These are phyloP conservation scores for Calocybe gambosa DNA, from an alignment of 1,284 basidiomycete genomes.

Conservation along the genomic window DNA sequence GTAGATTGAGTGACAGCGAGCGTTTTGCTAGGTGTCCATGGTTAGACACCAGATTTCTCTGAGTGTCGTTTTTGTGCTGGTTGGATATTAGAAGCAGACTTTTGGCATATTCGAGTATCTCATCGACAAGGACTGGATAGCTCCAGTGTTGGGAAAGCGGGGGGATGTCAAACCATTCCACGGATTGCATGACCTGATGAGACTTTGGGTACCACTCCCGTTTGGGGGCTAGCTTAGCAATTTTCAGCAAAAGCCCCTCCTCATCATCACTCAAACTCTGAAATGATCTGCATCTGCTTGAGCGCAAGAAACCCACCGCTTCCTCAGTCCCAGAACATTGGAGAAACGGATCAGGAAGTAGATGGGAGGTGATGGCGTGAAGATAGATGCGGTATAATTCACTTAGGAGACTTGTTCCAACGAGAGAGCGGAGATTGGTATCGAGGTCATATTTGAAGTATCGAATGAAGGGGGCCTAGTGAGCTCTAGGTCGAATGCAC, in stretches of 20 bases:
- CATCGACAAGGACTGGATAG: slow-evolving; percentile 20
- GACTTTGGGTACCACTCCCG: slow-evolving; percentile 34
- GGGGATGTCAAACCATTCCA: slow-evolving; percentile 25
- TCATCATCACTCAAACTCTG: slow-evolving; percentile 26
- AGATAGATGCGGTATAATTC: slow-evolving; percentile 36
- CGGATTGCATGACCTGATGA: slow-evolving; percentile 32
- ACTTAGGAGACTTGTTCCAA: slow-evolving; percentile 26
- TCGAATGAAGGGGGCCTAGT: neutral
- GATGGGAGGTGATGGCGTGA: slow-evolving; percentile 38
- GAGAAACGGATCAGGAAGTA: slow-evolving; percentile 40
- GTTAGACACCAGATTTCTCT: neutral
- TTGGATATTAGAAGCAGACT: slow-evolving; percentile 11
- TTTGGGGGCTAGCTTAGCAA: slow-evolving; percentile 29
- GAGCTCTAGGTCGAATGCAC: neutral
- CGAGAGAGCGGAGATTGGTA: slow-evolving; percentile 31
- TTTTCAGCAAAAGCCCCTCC: slow-evolving; percentile 25
- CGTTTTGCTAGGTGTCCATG: neutral
- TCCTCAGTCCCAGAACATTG: slow-evolving; percentile 39
- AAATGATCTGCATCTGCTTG: slow-evolving; percentile 33
- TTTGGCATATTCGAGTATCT: slow-evolving; percentile 26
- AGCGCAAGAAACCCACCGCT: slow-evolving; percentile 33
- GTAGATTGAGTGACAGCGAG: neutral
- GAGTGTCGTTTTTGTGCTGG: neutral
- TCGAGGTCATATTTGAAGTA: slow-evolving; percentile 37
- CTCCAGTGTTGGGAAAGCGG: slow-evolving; percentile 26